Evolutionary conservation across 495 filamentous ascomycete species (phyloP).

Genomic region (Letharia lupina): DNA sequence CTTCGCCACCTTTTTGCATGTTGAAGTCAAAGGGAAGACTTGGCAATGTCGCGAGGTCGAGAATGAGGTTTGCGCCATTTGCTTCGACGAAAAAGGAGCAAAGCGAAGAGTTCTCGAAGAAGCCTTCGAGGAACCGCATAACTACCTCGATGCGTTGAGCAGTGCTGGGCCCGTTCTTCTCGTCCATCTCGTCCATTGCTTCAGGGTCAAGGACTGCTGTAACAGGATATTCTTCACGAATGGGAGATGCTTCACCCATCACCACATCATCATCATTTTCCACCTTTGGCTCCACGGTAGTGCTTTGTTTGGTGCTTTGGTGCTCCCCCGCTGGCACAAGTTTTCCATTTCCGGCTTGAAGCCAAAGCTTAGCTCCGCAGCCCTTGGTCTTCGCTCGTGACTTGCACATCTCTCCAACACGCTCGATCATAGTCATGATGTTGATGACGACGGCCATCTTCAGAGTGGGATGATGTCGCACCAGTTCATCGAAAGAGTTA

Average conservation of each 20-base stretch:
- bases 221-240: conserved; percentile 20
- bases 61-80: conserved; percentile 73
- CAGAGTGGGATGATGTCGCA: conserved; percentile 82
- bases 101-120: conserved; percentile 67
- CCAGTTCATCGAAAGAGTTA: conserved; percentile 83
- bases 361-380: conserved; percentile 73
- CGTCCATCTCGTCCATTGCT: conserved; percentile 39
- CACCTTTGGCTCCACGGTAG: conserved; percentile 23
- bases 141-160: conserved; percentile 66
- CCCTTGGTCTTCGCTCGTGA: conserved; percentile 56
- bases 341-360: conserved; percentile 43
- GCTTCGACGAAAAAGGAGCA: conserved; percentile 67
- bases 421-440: conserved; percentile 73
- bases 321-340: conserved; percentile 45
- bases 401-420: conserved; percentile 62
- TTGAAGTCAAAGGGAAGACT: conserved; percentile 70
- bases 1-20: conserved; percentile 52
- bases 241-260: conserved; percentile 21
- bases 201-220: conserved; percentile 26
- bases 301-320: conserved; percentile 20
- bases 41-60: conserved; percentile 73
- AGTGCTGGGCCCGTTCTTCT: conserved; percentile 42
- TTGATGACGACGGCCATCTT: conserved; percentile 70
- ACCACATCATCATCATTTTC: conserved; percentile 21
- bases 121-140: conserved; percentile 64